Percentiles rank a stretch among this genome's conserved stretches.
Evolutionary conservation across 306 rosid species (phyloP).

Genomic region (Comarum palustre): DNA sequence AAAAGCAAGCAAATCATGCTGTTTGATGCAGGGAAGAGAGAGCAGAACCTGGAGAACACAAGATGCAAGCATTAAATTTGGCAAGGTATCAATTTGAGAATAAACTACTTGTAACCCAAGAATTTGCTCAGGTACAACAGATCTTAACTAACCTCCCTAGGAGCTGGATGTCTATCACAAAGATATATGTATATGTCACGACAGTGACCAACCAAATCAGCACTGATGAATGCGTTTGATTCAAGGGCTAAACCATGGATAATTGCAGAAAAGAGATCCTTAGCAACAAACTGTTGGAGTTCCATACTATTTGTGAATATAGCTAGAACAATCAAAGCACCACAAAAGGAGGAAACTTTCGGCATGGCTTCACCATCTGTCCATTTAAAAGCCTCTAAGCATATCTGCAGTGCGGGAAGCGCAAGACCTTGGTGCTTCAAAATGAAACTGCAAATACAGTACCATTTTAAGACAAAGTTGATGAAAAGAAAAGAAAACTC

Average conservation of each 20-base stretch:
- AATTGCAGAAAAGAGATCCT: slow-evolving; percentile 78
- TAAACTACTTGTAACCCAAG: slow-evolving; percentile 1
- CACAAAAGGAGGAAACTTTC: slow-evolving; percentile 70
- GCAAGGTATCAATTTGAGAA: background rate
- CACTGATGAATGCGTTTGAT: slow-evolving; percentile 84
- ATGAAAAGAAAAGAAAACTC: background rate
- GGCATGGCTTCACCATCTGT: slow-evolving; percentile 83
- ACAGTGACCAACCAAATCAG: slow-evolving; percentile 79
- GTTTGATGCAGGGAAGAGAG: slow-evolving; percentile 71
- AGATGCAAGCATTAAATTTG: slow-evolving; percentile 21
- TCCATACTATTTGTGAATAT: slow-evolving; percentile 53
- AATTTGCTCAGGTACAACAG: slow-evolving; percentile 4
- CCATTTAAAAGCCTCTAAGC: slow-evolving; percentile 79
- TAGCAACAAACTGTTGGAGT: slow-evolving; percentile 68
- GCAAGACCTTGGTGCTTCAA: slow-evolving; percentile 74
- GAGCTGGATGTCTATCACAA: slow-evolving; percentile 79
- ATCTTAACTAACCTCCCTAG: slow-evolving; percentile 74
- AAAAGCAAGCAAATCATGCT: slow-evolving; percentile 74
- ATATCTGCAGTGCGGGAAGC: slow-evolving; percentile 61
- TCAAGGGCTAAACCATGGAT: slow-evolving; percentile 86
- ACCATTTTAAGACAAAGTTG: slow-evolving; percentile 11
- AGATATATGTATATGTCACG: slow-evolving; percentile 88
- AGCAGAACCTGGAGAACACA: slow-evolving; percentile 52
- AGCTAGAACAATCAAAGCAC: slow-evolving; percentile 57
- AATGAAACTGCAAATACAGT: slow-evolving; percentile 59